These are phyloP conservation scores for Suhomyces bribrorum DNA, from an alignment of 1,139 yeast species.

Conservation along the genomic window DNA sequence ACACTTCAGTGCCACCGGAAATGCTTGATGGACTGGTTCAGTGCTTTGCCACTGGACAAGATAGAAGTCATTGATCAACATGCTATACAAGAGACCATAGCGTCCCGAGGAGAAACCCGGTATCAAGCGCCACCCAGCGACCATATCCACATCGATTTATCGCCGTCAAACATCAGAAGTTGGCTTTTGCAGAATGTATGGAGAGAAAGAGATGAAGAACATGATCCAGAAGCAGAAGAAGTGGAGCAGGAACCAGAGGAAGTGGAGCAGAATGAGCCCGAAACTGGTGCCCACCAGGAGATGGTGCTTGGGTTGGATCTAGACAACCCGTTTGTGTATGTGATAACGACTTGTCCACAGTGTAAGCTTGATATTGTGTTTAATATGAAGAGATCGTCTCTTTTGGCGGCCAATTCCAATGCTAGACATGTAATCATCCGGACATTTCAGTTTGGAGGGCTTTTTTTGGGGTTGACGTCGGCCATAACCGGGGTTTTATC, in stretches of 20 bases:
- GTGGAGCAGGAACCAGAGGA: background rate
- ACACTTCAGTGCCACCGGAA: slow-evolving; percentile 40
- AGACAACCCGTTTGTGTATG: slow-evolving; percentile 19
- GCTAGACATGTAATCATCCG: slow-evolving; percentile 24
- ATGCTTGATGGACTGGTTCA: slow-evolving; percentile 48
- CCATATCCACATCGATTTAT: slow-evolving; percentile 4
- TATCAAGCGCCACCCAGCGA: background rate
- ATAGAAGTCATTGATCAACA: slow-evolving; percentile 22
- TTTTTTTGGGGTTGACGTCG: slow-evolving; percentile 40
- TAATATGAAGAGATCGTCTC: slow-evolving; percentile 32
- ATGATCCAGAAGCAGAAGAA: background rate
- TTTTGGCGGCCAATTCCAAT: slow-evolving; percentile 26
- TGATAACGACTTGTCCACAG: slow-evolving; percentile 46
- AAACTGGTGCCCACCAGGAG: background rate
- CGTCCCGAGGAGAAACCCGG: slow-evolving; percentile 1
- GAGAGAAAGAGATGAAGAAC: slow-evolving; percentile 1
- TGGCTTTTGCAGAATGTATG: slow-evolving; percentile 6
- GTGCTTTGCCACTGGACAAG: slow-evolving; percentile 36
- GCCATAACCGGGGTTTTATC: slow-evolving; percentile 46
- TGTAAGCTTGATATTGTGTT: slow-evolving; percentile 43
- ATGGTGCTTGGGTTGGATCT: no score
- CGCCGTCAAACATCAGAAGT: slow-evolving; percentile 3
- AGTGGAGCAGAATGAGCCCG: background rate
- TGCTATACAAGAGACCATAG: slow-evolving; percentile 7
- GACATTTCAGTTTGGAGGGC: slow-evolving; percentile 33